A percentile compares a stretch with the other conserved stretches of the same genome.
These are phyloP conservation scores for Geum urbanum DNA, from an alignment of 306 rosid species.

Conservation along the genomic window DNA sequence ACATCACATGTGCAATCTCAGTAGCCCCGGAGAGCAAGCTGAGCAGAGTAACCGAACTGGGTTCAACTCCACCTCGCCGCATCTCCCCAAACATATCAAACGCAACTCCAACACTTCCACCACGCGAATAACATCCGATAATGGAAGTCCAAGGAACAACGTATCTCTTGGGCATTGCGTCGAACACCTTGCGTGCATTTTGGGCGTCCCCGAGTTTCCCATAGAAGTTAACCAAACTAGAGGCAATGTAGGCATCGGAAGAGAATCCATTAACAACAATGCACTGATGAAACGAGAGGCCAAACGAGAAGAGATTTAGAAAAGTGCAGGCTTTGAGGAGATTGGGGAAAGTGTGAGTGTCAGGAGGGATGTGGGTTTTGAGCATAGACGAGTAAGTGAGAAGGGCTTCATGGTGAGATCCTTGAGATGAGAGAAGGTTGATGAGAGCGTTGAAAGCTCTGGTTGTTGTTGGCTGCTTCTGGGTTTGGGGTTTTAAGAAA, in stretches of 20 bases:
- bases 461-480: slow-evolving; percentile 32
- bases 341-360: slow-evolving; percentile 63
- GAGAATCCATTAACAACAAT: slow-evolving; percentile 45
- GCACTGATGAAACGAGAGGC: slow-evolving; percentile 50
- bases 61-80: slow-evolving; percentile 48
- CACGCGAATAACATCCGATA: slow-evolving; percentile 58
- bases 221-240: slow-evolving; percentile 55
- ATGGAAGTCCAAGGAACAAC: slow-evolving; percentile 84
- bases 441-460: slow-evolving; percentile 49
- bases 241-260: slow-evolving; percentile 51
- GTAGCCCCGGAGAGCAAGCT: slow-evolving; percentile 51
- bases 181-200: slow-evolving; percentile 55
- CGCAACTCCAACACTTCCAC: slow-evolving; percentile 30
- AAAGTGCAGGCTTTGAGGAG: slow-evolving; percentile 70
- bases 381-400: slow-evolving; percentile 52
- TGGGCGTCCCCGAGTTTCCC: slow-evolving; percentile 34
- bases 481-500: slow-evolving; percentile 24
- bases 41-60: slow-evolving; percentile 55
- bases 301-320: slow-evolving; percentile 38
- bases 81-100: slow-evolving; percentile 44
- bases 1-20: slow-evolving; percentile 37
- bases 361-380: slow-evolving; percentile 41
- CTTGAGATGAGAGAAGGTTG: slow-evolving; percentile 56
- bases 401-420: slow-evolving; percentile 51
- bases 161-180: slow-evolving; percentile 54